Base-by-base conservation (phyloP, 176 grass and related monocot genomes). In the Echinochloa phyllopogon region DNA sequence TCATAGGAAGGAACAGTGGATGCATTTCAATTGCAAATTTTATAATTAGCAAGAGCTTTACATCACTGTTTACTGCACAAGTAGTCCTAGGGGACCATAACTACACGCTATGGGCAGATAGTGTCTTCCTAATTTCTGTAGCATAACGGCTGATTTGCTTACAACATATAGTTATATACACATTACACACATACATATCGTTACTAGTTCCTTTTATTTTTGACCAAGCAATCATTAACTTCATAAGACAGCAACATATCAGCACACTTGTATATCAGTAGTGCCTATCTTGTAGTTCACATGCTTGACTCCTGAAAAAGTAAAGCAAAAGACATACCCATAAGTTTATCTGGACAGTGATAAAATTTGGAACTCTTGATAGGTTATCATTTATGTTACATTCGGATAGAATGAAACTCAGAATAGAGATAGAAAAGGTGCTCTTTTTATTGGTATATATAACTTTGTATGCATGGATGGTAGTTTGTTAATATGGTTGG, bases 231-330 rank as follows among this genome's bases (percentile, higher is more conserved):
- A 49, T 21, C 50, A 75, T 45, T 75, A 79, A 61, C 67, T 68
- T 87, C 23, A 61, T 83, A 61, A 58, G 10, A 67, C 6, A 29
- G 64, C 25, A 40, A 53, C 56, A 72, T 83, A 90, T 72, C 64
- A 17, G 3, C 27, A 77, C 6, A 10, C 84, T 90, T 87, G 2
- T 80, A 23, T 73, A 80, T 5, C 60, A 63, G 27, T 48, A 62
- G 27, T 51, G 53, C 20, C 15, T 83, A 58, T 58, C 12, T 86
- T 70, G 47, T 55, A 45, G 37, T 55, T 86, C 67, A 58, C 36
- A 71, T 86, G 48, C 84, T 89, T 86, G 25, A 5, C 8, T n/a
- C 80, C 87, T 86, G 87, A 76, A 44, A 89, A 65, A 27, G 12
- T 10, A 49, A 24, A 37, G 0, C 13, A 8, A 44, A 51, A 81